Evolutionary conservation across 2,329 filamentous ascomycete species (phyloP).

Genomic region (Bipolaris zeicola): DNA sequence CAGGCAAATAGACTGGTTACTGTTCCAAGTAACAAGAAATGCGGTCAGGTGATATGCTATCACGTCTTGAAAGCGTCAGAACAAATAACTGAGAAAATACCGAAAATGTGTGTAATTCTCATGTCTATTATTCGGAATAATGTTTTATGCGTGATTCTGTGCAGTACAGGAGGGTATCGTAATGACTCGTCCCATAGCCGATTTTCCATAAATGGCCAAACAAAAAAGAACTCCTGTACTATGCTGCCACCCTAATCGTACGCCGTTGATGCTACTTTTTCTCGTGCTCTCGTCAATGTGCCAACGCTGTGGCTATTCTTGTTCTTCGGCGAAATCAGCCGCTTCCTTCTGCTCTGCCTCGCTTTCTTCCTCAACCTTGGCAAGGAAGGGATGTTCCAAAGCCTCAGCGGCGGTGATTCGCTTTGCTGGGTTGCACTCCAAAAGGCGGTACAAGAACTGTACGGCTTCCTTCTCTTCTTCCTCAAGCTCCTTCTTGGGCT

Average conservation of each 20-base stretch:
- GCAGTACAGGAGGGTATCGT: conserved; percentile 37
- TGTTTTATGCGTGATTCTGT: conserved; percentile 1
- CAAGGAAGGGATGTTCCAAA: conserved; percentile 72
- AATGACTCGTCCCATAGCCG: conserved; percentile 26
- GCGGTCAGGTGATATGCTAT: no score
- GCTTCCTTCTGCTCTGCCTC: conserved; percentile 44
- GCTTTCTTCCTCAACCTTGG: conserved; percentile 36
- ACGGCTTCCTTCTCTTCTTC: conserved; percentile 75
- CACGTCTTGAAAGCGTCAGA: no score
- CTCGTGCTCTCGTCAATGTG: conserved; percentile 21
- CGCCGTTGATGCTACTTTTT: conserved; percentile 30
- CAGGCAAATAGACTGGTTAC: no score
- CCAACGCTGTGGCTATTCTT: conserved; percentile 20
- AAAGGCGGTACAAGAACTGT: conserved; percentile 71
- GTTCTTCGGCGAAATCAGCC: conserved; percentile 35
- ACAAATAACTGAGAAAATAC: no score
- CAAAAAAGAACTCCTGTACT: conserved; percentile 37
- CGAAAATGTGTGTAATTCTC: neutral
- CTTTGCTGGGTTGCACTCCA: conserved; percentile 76
- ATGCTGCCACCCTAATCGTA: conserved; percentile 27
- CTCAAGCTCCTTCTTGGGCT: conserved; percentile 58
- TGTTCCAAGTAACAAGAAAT: no score
- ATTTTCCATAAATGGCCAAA: conserved; percentile 25
- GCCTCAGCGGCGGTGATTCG: conserved; percentile 78
- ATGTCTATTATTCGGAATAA: neutral